Evolutionary conservation across 108 stramenopile species (phyloP).

Genomic region (Hondaea fermentalgiana): DNA sequence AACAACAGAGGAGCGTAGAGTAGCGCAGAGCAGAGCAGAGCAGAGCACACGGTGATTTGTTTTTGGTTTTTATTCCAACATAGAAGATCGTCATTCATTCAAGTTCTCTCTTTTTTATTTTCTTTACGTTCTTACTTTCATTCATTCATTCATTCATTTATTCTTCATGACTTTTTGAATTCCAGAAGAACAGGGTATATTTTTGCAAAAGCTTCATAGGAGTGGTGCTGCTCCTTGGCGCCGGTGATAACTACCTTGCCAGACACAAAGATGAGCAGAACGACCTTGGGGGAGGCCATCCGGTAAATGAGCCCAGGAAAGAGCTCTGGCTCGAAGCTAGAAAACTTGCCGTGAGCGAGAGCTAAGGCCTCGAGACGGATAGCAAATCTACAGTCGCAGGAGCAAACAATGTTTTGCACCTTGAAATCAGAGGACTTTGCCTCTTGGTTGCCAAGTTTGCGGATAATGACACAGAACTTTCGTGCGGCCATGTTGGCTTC

Average conservation of each 20-base stretch:
- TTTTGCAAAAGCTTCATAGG: constrained; percentile 34
- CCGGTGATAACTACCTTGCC: constrained; percentile 75
- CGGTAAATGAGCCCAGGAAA: constrained; percentile 97
- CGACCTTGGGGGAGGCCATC: constrained; percentile 73
- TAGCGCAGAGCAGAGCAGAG: no score
- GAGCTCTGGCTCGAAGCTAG: constrained; percentile 91
- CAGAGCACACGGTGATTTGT: no score
- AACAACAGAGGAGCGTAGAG: no score
- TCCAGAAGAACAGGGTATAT: constrained; percentile 34
- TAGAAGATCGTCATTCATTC: no score
- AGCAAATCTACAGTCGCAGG: constrained; percentile 85
- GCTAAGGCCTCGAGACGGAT: constrained; percentile 93
- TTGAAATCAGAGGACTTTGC: constrained; percentile 68
- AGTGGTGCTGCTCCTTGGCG: constrained; percentile 28
- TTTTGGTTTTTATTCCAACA: no score
- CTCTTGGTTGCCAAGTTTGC: neutral
- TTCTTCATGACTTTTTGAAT: neutral
- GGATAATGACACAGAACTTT: neutral
- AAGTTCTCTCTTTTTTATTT: no score
- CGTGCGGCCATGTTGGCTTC: constrained; percentile 65
- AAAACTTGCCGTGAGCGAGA: constrained; percentile 75
- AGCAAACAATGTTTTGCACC: constrained; percentile 92
- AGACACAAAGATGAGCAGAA: constrained; percentile 86
- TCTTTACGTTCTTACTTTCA: no score
- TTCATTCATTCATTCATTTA: no score